phyloP scores from a whole-genome alignment of 2,329 filamentous ascomycete genomes.

The Colletotrichum sublineola region DNA sequence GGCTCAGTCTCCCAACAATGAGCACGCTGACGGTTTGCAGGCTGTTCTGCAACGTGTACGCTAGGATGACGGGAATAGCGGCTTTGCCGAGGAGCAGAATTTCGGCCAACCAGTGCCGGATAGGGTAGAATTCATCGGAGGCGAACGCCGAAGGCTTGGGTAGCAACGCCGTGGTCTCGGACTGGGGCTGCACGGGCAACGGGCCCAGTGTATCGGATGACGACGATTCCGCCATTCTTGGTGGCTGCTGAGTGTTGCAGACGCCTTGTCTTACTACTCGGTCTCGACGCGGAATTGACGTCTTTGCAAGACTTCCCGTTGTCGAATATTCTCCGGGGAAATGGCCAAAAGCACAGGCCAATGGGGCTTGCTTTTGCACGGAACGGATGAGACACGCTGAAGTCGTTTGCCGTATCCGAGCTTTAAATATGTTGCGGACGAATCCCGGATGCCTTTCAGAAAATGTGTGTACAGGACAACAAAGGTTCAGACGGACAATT shows the following conservation, averaged over 20 bases:
- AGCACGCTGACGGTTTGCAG: conserved; percentile 86
- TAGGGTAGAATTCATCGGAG: conserved; percentile 20
- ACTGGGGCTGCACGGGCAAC: conserved; percentile 7
- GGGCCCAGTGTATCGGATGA: conserved; percentile 24
- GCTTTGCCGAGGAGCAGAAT: conserved; percentile 76
- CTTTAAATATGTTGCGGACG: conserved; percentile 1
- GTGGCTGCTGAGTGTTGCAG: background rate
- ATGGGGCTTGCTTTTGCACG: conserved; percentile 20
- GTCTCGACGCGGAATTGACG: background rate
- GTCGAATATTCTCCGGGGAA: background rate
- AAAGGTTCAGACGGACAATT: conserved; percentile 34
- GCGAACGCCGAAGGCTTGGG: conserved; percentile 35
- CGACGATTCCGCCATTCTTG: conserved; percentile 28
- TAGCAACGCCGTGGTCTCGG: conserved; percentile 41
- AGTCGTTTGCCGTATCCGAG: conserved; percentile 10
- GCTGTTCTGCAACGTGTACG: conserved; percentile 88
- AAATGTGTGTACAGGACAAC: conserved; percentile 8
- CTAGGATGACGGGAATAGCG: conserved; percentile 83
- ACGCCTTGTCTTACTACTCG: background rate
- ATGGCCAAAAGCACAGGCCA: conserved; percentile 25
- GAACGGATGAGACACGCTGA: conserved; percentile 29
- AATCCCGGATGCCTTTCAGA: background rate
- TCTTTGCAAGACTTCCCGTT: background rate
- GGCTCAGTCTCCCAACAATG: conserved; percentile 82
- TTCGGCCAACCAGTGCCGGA: conserved; percentile 57